phyloP scores from a whole-genome alignment of 2,329 filamentous ascomycete species.

The Lasiodiplodia citricola region DNA sequence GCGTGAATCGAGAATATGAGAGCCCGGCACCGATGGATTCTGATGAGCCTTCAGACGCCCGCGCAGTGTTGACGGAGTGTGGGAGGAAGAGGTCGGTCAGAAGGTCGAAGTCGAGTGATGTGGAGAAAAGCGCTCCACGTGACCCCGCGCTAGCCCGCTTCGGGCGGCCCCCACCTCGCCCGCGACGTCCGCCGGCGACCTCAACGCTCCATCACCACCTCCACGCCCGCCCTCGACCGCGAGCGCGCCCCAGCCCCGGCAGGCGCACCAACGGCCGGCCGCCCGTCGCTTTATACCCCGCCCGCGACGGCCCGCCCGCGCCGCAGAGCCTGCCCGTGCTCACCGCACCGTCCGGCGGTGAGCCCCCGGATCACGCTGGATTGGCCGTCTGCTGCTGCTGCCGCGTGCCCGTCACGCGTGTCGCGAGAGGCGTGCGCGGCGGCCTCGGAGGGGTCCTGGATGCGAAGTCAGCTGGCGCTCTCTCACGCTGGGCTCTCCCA shows the following conservation, averaged over 20 bases:
- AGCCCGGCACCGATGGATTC: conserved; percentile 24
- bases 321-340: background rate
- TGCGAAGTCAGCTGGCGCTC: conserved; percentile 1
- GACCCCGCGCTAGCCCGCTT: conserved; percentile 20
- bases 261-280: conserved; percentile 6
- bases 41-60: conserved; percentile 20
- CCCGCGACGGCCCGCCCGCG: conserved; percentile 2
- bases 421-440: background rate
- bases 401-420: background rate
- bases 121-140: conserved; percentile 34
- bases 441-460: background rate
- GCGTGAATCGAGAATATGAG: conserved; percentile 22
- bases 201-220: conserved; percentile 36
- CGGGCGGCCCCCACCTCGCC: conserved; percentile 31
- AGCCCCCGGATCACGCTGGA: background rate
- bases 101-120: conserved; percentile 32
- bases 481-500: background rate
- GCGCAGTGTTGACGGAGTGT: conserved; percentile 27
- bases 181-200: conserved; percentile 25
- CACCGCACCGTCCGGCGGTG: conserved; percentile 17
- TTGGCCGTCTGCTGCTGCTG: conserved; percentile 1
- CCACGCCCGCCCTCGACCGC: conserved; percentile 31
- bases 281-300: conserved; percentile 31
- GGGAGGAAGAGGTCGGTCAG: conserved; percentile 31
- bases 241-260: conserved; percentile 14